Percentiles rank a stretch among this genome's conserved stretches.
phyloP scores from a whole-genome alignment of 768 basidiomycete species.

The Tulasnella sp. region DNA sequence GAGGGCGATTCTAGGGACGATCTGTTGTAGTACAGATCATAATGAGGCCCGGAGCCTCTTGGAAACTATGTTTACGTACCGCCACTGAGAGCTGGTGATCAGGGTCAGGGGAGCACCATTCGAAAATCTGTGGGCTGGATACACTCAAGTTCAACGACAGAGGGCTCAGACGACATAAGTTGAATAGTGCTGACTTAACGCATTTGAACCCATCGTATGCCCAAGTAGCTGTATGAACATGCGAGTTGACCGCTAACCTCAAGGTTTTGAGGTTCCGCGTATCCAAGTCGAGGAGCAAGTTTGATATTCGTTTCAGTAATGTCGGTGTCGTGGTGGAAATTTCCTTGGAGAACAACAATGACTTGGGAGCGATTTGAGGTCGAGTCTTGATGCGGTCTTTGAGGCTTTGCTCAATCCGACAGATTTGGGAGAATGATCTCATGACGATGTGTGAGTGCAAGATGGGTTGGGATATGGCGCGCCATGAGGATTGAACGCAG shows the following conservation, averaged over 20 bases:
- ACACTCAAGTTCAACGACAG: neutral
- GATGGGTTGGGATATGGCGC: neutral
- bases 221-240: neutral
- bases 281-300: neutral
- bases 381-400: neutral
- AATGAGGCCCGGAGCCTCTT: neutral
- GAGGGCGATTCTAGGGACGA: constrained; percentile 32
- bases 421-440: neutral
- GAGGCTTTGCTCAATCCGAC: neutral
- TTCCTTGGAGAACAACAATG: neutral
- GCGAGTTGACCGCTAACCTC: neutral
- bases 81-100: constrained; percentile 52
- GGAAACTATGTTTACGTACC: constrained; percentile 28
- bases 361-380: neutral
- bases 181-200: neutral
- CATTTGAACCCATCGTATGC: neutral
- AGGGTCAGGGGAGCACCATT: constrained; percentile 49
- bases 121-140: constrained; percentile 36
- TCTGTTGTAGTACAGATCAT: constrained; percentile 24
- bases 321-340: neutral
- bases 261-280: neutral
- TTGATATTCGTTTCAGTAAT: neutral
- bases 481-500: neutral
- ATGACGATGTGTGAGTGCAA: neutral
- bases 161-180: neutral